These are phyloP conservation scores for Talaromyces trachyspermus DNA, from an alignment of 495 filamentous ascomycete species.

Conservation along the genomic window DNA sequence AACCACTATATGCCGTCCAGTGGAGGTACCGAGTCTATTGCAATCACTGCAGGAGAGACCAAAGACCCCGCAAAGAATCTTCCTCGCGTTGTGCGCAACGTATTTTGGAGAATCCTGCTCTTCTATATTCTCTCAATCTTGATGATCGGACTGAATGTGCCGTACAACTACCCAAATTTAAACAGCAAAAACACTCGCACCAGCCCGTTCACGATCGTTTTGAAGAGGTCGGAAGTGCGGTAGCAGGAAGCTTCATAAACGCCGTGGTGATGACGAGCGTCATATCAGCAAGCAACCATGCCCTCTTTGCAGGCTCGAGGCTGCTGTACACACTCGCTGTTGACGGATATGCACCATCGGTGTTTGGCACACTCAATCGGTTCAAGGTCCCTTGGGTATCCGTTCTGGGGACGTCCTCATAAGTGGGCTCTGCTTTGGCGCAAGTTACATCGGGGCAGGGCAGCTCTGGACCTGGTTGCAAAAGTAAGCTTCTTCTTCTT, in stretches of 20 bases:
- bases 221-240: slow-evolving; percentile 37
- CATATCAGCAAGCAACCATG: slow-evolving; percentile 47
- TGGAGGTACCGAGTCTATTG: slow-evolving; percentile 50
- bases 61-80: slow-evolving; percentile 39
- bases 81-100: slow-evolving; percentile 44
- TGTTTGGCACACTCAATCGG: slow-evolving; percentile 46
- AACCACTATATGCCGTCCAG: slow-evolving; percentile 19
- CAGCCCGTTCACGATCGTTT: slow-evolving; percentile 51
- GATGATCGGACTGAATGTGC: slow-evolving; percentile 45
- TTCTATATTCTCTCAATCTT: slow-evolving; percentile 46
- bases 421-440: slow-evolving; percentile 52
- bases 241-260: slow-evolving; percentile 48
- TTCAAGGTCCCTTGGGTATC: slow-evolving; percentile 53
- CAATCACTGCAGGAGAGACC: slow-evolving; percentile 49
- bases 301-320: slow-evolving; percentile 46
- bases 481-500: slow-evolving; percentile 35
- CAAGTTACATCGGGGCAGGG: slow-evolving; percentile 54
- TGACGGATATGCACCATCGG: slow-evolving; percentile 36
- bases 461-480: slow-evolving; percentile 52
- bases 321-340: slow-evolving; percentile 43
- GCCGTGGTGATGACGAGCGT: slow-evolving; percentile 49
- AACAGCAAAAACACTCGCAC: slow-evolving; percentile 30
- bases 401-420: slow-evolving; percentile 48
- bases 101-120: slow-evolving; percentile 47
- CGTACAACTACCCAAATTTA: slow-evolving; percentile 43